phyloP scores from a whole-genome alignment of 2,329 filamentous ascomycete species.

The Penicillium sp. region DNA sequence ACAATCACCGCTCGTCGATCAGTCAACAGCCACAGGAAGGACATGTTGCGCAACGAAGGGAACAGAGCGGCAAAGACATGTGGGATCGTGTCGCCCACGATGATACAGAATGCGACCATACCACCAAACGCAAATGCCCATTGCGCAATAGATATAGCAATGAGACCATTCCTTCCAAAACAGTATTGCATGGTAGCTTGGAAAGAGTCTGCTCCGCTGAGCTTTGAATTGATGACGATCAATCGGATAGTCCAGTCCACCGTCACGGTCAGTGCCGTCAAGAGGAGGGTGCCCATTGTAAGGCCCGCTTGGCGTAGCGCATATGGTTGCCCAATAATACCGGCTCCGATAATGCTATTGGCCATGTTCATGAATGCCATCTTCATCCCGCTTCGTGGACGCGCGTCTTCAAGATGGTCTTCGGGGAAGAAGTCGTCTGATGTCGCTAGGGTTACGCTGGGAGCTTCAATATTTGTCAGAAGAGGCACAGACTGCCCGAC shows the following conservation, averaged over 20 bases:
- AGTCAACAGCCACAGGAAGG: constrained; percentile 75
- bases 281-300: constrained; percentile 68
- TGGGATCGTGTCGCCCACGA: constrained; percentile 93
- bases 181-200: constrained; percentile 95
- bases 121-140: constrained; percentile 98
- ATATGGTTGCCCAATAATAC: constrained; percentile 81
- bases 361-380: constrained; percentile 99
- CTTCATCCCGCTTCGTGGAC: constrained; percentile 77
- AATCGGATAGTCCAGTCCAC: constrained; percentile 97
- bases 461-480: constrained; percentile 76
- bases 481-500: constrained; percentile 59
- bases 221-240: constrained; percentile 95
- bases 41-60: constrained; percentile 64
- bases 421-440: constrained; percentile 54
- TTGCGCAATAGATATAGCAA: constrained; percentile 87
- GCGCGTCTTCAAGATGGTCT: constrained; percentile 55
- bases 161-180: constrained; percentile 79
- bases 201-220: constrained; percentile 89
- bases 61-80: constrained; percentile 80
- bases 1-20: constrained; percentile 79
- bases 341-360: constrained; percentile 86
- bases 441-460: constrained; percentile 66
- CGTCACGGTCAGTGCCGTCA: constrained; percentile 72
- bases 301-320: constrained; percentile 92
- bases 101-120: constrained; percentile 97